Conservation (phyloP, 495 filamentous ascomycete genomes). For the Staphylotrichum longicolle region DNA sequence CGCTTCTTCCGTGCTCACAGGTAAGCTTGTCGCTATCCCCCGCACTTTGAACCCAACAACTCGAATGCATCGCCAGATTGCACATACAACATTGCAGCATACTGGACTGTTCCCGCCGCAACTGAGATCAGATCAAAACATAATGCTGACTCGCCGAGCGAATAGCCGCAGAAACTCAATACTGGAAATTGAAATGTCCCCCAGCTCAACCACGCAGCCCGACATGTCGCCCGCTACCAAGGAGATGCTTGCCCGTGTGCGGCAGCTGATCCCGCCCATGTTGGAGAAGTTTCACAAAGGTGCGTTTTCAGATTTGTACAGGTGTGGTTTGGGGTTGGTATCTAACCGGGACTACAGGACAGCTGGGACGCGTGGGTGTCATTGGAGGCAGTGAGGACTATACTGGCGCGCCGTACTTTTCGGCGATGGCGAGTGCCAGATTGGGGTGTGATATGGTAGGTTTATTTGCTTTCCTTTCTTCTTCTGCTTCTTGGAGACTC, state of each 20-base stretch:
- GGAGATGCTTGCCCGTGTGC: slow-evolving; percentile 75
- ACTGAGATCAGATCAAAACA: too few species aligned
- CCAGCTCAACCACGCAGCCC: too few species aligned
- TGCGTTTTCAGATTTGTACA: slow-evolving; percentile 30
- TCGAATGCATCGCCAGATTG: too few species aligned
- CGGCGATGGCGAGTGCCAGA: slow-evolving; percentile 89
- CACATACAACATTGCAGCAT: too few species aligned
- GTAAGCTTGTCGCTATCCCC: too few species aligned
- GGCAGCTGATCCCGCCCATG: slow-evolving; percentile 91
- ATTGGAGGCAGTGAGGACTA: slow-evolving; percentile 96
- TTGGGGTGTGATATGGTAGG: slow-evolving; percentile 81
- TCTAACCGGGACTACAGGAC: slow-evolving; percentile 48
- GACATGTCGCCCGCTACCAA: slow-evolving; percentile 50
- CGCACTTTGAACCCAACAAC: too few species aligned
- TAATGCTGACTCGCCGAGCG: too few species aligned
- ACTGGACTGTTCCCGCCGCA: too few species aligned
- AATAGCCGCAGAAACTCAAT: too few species aligned
- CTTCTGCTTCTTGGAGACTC: background rate
- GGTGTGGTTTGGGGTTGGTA: background rate
- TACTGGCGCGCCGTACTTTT: slow-evolving; percentile 96
- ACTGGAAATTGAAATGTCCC: background rate
- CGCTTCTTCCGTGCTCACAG: too few species aligned
- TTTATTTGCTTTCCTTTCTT: slow-evolving; percentile 9
- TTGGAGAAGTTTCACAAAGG: slow-evolving; percentile 97
- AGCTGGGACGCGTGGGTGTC: slow-evolving; percentile 87